These are phyloP conservation scores for Russula griseocarnosa DNA, from an alignment of 768 basidiomycete genomes.

Conservation along the genomic window DNA sequence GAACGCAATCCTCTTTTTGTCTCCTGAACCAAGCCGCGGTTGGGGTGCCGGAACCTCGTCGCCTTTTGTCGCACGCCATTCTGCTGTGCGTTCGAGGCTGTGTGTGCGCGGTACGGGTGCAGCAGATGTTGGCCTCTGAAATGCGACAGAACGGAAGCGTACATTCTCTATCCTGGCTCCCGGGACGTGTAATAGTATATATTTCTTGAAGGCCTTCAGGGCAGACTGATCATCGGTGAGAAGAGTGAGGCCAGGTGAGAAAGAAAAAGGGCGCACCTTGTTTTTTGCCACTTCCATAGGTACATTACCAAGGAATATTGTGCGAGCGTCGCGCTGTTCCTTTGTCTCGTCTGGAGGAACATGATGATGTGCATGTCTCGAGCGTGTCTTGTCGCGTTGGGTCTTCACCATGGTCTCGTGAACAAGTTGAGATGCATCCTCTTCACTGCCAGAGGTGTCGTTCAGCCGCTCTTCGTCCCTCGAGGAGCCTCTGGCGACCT, in stretches of 20 bases:
- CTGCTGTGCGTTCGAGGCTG: constrained; percentile 53
- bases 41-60: constrained; percentile 37
- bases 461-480: constrained; percentile 26
- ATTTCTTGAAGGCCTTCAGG: constrained; percentile 70
- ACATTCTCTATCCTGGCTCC: constrained; percentile 83
- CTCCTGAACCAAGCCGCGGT: constrained; percentile 60
- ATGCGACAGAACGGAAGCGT: constrained; percentile 91
- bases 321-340: constrained; percentile 71
- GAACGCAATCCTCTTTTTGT: constrained; percentile 92
- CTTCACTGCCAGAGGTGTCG: constrained; percentile 37
- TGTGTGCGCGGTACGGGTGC: constrained; percentile 42
- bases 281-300: constrained; percentile 70
- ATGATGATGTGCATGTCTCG: constrained; percentile 47
- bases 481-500: constrained; percentile 25
- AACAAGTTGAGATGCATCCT: constrained; percentile 43
- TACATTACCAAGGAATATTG: constrained; percentile 90
- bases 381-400: constrained; percentile 32
- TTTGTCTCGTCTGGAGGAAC: constrained; percentile 67
- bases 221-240: constrained; percentile 47
- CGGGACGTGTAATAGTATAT: constrained; percentile 69
- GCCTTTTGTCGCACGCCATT: constrained; percentile 46
- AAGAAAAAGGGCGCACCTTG: constrained; percentile 51
- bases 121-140: constrained; percentile 68
- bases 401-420: constrained; percentile 54
- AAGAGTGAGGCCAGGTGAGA: neutral